Base-by-base conservation (phyloP, 176 grass and related monocot genomes). In the Eragrostis curvula region DNA sequence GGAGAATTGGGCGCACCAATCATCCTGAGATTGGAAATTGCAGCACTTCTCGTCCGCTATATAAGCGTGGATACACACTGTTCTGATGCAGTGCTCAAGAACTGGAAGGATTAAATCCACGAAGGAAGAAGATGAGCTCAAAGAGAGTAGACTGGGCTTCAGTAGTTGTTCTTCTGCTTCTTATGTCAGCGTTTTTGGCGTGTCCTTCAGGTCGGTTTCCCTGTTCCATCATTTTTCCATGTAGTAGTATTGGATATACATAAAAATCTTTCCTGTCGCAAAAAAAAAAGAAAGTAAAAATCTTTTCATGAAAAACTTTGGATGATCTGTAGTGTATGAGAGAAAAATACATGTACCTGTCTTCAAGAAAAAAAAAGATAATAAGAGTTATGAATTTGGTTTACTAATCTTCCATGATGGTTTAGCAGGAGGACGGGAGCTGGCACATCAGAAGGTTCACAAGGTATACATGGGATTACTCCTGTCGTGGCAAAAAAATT, bases 141-240 rank as follows among this genome's bases (percentile, higher is more conserved):
- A 65, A 50, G 63, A 75, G 30, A 81, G 60, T 58, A 20, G 45
- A 70, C 20, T 66, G 52, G 53, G 87, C 44, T 80, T 84, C 48
- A n/a, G 25, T 48, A 49, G 14, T 91, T 79, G 36, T 86, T 67
- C 50, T 88, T 43, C 39, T 89, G 55, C 66, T 91, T 47, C n/a
- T 82, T 46, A 68, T 77, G 66, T 86, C 83, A 29, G 64, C 73
- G 21, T 21, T 89, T 70, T 89, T 60, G 16, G 83, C 86, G 51
- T 84, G 75, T 18, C 41, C 79, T 0, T 80, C 84, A 91, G 89
- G 92, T 94, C 41, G 20, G 76, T 43, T 81, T 29, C 49, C 20
- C 21, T 63, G 12, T 73, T 58, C n/a, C 21, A 17, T 49, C 48
- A 24, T 20, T n/a, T 64, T 12, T 69, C n/a, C 1, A 17, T 55